Conservation (phyloP, 805 yeast species). For the Lipomyces starkeyi region DNA sequence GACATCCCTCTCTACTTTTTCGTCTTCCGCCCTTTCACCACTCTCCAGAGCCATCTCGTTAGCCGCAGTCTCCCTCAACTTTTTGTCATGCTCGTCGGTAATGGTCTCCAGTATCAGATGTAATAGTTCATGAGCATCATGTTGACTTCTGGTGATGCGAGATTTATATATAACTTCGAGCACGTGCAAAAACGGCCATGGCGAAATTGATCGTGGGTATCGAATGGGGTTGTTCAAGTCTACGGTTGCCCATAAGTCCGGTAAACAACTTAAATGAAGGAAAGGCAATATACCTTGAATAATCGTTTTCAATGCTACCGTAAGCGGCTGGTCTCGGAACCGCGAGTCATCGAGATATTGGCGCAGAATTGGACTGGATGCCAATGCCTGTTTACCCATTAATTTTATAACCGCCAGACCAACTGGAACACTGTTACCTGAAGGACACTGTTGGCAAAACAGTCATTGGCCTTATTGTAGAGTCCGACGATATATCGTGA, state of each 20-base stretch:
- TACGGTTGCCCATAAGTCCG: slow-evolving; percentile 17
- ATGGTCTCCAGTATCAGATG: slow-evolving; percentile 81
- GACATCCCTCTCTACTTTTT: slow-evolving; percentile 13
- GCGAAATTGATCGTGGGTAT: slow-evolving; percentile 62
- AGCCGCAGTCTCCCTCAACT: slow-evolving; percentile 29
- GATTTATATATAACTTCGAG: slow-evolving; percentile 76
- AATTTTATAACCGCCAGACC: background rate
- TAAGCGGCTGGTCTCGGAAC: slow-evolving; percentile 26
- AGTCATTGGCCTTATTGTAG: slow-evolving; percentile 81
- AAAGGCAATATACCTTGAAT: slow-evolving; percentile 25
- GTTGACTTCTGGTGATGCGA: slow-evolving; percentile 79
- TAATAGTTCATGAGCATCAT: slow-evolving; percentile 93
- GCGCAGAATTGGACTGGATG: slow-evolving; percentile 28
- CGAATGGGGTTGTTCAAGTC: slow-evolving; percentile 67
- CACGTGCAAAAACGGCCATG: slow-evolving; percentile 77
- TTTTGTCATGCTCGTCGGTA: slow-evolving; percentile 61
- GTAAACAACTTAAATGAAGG: background rate
- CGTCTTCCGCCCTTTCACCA: slow-evolving; percentile 26
- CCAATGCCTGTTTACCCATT: slow-evolving; percentile 25
- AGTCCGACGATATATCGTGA: slow-evolving; percentile 73
- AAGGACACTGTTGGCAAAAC: slow-evolving; percentile 88
- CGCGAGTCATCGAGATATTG: slow-evolving; percentile 25
- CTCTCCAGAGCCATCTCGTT: slow-evolving; percentile 11
- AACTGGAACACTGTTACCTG: slow-evolving; percentile 56
- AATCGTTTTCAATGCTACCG: slow-evolving; percentile 29